Evolutionary conservation across 2,329 filamentous ascomycete genomes (phyloP), one percentile per base, ranked within the genome.

Genomic region (Aspergillus proliferans): DNA sequence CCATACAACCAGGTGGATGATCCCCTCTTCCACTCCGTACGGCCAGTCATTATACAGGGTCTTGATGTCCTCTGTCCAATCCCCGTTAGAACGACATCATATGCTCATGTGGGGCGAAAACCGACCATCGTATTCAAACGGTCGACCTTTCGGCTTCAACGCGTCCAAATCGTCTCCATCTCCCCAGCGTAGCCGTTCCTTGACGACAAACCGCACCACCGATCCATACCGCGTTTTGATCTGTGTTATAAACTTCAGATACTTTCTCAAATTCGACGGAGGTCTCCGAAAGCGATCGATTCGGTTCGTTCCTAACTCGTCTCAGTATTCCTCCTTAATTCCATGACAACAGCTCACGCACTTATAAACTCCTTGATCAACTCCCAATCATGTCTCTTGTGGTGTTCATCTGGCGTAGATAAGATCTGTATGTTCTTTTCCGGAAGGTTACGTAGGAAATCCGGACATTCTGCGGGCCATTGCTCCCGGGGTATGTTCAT

Each of bases 21-120:
- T 91, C 46, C 80, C 77, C 43, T 74, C 64, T 59, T 93, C 88
- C 47, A 96, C 76, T 0, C 88, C 90, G 62, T 96, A 97, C 0
- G 92, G 92, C 88, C 90, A 96, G 76, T 97, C 91, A 64, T 97
- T 97, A 70, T 80, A 82, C 38, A 95, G 68, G 43, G 95, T 84
- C 67, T 83, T 89, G 59, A 85, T 71, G 61, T 93, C 86, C 43
- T 72, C 76, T 77, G 52, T 39, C 33, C 10, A 12, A 44, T n/a
- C 12, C 22, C 15, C 14, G 24, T 44, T 33, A 44, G 22, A 10
- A 14, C 42, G 26, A 44, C 6, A 30, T 9, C 28, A 38, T 42
- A 15, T 26, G 12, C 3, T 24, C 19, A n/a, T 8, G 26, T 24
- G 15, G 38, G 21, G 3, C 8, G 33, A 24, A n/a, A 26, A 52